Base-by-base conservation (phyloP, 768 basidiomycete species). In the Chlorophyllum brunneum region DNA sequence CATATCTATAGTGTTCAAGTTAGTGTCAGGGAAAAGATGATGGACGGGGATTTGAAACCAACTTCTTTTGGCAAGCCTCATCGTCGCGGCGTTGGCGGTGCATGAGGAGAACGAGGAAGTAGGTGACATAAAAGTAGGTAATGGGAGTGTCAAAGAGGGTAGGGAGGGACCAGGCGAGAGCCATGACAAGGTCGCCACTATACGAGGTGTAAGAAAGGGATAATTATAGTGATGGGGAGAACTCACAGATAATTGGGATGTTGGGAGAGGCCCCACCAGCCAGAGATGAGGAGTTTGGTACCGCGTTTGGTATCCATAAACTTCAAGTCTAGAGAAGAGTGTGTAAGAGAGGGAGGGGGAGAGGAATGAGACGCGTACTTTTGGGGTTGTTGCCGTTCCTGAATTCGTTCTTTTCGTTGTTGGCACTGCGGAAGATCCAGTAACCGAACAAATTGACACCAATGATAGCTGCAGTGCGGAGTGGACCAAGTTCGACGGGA, bases 361-460 rank as follows among this genome's bases (percentile, higher is more conserved):
- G 29, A 50, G 42, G 15, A 59, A 79, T 36, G 26, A 31, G 48
- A 36, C 13, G 58, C 79, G 53, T 56, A 93, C 94, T 90, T 75
- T 97, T 98, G 0, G 94, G 91, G 71, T 99, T 98, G 60, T 74
- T 80, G 29, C 97, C 97, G 56, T 88, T 92, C 51, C 95, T 78
- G 71, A 99, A 98, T 54, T 93, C 84, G 59, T 97, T 92, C 79
- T 99, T 99, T 70, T 98, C 95, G 42, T 80, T 82, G 64, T 99
- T 99, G 5, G 90, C 79, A 13, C 65, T 69, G 42, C 95, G 75
- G 78, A 99, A 99, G 66, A 99, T 93, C 65, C 84, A 95, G 66
- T 90, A 94, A 1, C 97, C 97, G 1, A 80, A 54, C 8, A 76
- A 64, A 59, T 95, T 85, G 50, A 85, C 73, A 7, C 73, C 68